Evolutionary conservation across 148 eudicot species (phyloP).

Genomic region (Polygonum aviculare): DNA sequence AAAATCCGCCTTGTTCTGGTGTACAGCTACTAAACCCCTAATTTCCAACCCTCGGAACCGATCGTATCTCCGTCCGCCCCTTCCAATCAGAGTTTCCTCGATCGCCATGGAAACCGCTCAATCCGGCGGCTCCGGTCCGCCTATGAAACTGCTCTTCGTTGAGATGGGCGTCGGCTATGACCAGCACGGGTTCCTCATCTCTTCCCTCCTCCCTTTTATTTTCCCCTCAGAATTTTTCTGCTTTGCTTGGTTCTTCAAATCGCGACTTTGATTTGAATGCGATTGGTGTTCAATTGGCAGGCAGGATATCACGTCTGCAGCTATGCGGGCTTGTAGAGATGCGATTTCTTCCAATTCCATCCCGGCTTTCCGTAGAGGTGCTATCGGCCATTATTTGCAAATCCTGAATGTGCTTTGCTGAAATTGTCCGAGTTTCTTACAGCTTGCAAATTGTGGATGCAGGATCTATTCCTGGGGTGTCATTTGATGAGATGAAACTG

Average conservation of each 20-base stretch:
- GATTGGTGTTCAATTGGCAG: slow-evolving; percentile 26
- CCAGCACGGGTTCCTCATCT: slow-evolving; percentile 69
- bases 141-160: slow-evolving; percentile 64
- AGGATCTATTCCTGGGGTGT: slow-evolving; percentile 92
- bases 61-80: background rate
- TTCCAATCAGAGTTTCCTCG: slow-evolving; percentile 18
- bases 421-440: too few relatives aligned
- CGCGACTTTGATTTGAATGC: background rate
- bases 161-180: slow-evolving; percentile 99
- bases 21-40: background rate
- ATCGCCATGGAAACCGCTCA: slow-evolving; percentile 16
- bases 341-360: slow-evolving; percentile 95
- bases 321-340: slow-evolving; percentile 92
- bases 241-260: background rate
- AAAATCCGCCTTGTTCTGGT: background rate
- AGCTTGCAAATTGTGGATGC: slow-evolving; percentile 17
- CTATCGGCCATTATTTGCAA: background rate
- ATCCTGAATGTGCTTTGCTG: background rate
- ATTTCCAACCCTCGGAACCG: background rate
- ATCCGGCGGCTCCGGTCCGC: slow-evolving; percentile 25
- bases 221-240: background rate
- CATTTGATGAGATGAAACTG: slow-evolving; percentile 86
- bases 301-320: slow-evolving; percentile 84
- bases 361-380: slow-evolving; percentile 95
- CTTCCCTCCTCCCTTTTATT: background rate